A percentile compares a stretch with the other conserved stretches of the same genome.
Conservation (phyloP, 352 stramenopile genomes). For the Thalassiosira exigua region DNA sequence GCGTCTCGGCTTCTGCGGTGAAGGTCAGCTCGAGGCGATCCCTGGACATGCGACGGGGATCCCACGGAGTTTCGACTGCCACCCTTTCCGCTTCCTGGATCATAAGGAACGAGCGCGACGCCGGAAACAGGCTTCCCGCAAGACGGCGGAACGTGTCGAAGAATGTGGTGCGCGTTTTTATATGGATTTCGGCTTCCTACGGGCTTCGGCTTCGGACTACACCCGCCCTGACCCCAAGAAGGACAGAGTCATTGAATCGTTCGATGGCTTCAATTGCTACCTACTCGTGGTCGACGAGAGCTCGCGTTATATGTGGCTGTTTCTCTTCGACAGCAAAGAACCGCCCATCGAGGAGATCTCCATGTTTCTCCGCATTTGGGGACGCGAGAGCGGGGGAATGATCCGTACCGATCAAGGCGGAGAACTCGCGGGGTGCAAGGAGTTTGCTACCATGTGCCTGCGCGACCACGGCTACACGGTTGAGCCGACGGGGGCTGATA, state of each 20-base stretch:
- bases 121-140: not conserved
- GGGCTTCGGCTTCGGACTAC: slow-evolving; percentile 11
- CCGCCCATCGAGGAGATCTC: slow-evolving; percentile 21
- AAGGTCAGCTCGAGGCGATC: slow-evolving; percentile 15
- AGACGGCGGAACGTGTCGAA: too few species aligned
- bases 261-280: slow-evolving; percentile 28
- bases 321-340: slow-evolving; percentile 27
- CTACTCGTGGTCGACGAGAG: slow-evolving; percentile 29
- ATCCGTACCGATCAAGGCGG: slow-evolving; percentile 40
- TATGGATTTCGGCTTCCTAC: slow-evolving; percentile 38
- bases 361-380: slow-evolving; percentile 11
- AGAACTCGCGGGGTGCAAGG: slow-evolving; percentile 21
- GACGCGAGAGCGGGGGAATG: slow-evolving; percentile 13
- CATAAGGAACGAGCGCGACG: slow-evolving; percentile 25
- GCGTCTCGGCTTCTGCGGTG: slow-evolving; percentile 11
- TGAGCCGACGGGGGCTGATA: slow-evolving; percentile 33
- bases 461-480: slow-evolving; percentile 30
- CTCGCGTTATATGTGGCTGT: slow-evolving; percentile 27
- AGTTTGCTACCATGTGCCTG: slow-evolving; percentile 4
- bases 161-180: slow-evolving; percentile 8
- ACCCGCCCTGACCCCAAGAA: not conserved
- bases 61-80: slow-evolving; percentile 21
- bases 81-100: slow-evolving; percentile 27
- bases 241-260: slow-evolving; percentile 27
- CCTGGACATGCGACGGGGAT: not conserved